Conservation (phyloP, 2,329 filamentous ascomycete genomes). For the Ascochyta clinopodiicola region DNA sequence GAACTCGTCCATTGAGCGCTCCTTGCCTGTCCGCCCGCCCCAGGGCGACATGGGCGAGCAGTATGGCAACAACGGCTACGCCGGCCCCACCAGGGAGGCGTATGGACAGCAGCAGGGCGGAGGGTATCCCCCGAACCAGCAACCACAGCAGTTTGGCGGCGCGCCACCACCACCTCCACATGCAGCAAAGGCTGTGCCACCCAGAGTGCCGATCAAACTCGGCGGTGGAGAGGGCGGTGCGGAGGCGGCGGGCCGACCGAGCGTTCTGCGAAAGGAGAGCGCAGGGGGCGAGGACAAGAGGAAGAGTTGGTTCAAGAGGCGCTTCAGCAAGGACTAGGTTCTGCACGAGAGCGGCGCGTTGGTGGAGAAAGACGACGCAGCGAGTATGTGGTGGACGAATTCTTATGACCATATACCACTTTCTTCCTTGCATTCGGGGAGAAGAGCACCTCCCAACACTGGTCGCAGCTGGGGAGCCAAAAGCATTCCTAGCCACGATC, state of each 20-base stretch:
- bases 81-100: slow-evolving; percentile 52
- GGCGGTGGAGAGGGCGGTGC: slow-evolving; percentile 23
- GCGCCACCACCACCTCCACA: slow-evolving; percentile 31
- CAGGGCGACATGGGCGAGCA: slow-evolving; percentile 47
- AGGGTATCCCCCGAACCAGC: slow-evolving; percentile 29
- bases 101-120: slow-evolving; percentile 35
- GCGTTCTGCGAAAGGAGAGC: slow-evolving; percentile 32
- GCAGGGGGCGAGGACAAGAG: slow-evolving; percentile 62
- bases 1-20: slow-evolving; percentile 86
- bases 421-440: not conserved
- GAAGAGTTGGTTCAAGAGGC: slow-evolving; percentile 86
- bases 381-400: slow-evolving; percentile 13
- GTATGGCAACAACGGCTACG: slow-evolving; percentile 67
- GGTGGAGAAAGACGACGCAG: not conserved
- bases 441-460: not conserved
- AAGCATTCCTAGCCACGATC: not conserved
- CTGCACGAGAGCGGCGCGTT: too few relatives aligned
- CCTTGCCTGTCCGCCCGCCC: slow-evolving; percentile 54
- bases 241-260: slow-evolving; percentile 22
- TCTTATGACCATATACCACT: slow-evolving; percentile 13
- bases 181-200: slow-evolving; percentile 14
- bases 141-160: slow-evolving; percentile 17
- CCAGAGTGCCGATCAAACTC: slow-evolving; percentile 35
- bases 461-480: not conserved
- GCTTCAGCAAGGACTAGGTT: slow-evolving; percentile 71